Base-by-base conservation (phyloP, 2,329 filamentous ascomycete species). In the Ascocoryne sarcoides region DNA sequence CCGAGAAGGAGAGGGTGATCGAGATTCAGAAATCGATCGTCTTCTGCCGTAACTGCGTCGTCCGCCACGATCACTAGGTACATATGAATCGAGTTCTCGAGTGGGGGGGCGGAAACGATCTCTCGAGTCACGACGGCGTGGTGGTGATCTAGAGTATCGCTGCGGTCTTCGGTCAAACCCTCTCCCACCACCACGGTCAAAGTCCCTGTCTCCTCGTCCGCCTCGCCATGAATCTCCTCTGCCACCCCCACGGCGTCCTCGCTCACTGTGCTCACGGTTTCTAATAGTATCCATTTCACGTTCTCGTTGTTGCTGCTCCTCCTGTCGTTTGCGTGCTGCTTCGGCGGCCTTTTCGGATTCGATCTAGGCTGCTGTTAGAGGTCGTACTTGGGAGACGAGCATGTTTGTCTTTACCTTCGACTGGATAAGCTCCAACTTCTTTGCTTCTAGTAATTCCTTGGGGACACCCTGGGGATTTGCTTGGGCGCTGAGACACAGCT, bases 341-440 rank as follows among this genome's bases (percentile, higher is more conserved):
- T 92, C 84, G 19, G 84, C 84, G 32, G 81, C 82, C 60, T 81
- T 84, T 52, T 92, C 87, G 26, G 86, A 83, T 57, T 93, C 82
- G 37, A 87, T 77, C 87, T 89, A 50, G 33, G 23, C 10, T 17
- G n/a, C 33, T 29, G 34, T 14, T 28, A 8, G 4, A 9, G 9
- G 10, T 21, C 14, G n/a, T n/a, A n/a, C n/a, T n/a, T n/a, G n/a
- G n/a, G n/a, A n/a, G n/a, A n/a, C n/a, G n/a, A n/a, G n/a, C n/a
- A n/a, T n/a, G n/a, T 20, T 31, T n/a, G 10, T 10, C 12, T 15
- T 10, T 61, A 93, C 90, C 81, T 94, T 94, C 64, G 95, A 88
- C 63, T 95, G 87, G 47, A 92, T 86, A 35, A 98, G 69, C 63
- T 98, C 92, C 32, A 85, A 67, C 65, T 96, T 98, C 70, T 98